phyloP scores from a whole-genome alignment of 2,329 filamentous ascomycete genomes.

The Penicillium sp. region DNA sequence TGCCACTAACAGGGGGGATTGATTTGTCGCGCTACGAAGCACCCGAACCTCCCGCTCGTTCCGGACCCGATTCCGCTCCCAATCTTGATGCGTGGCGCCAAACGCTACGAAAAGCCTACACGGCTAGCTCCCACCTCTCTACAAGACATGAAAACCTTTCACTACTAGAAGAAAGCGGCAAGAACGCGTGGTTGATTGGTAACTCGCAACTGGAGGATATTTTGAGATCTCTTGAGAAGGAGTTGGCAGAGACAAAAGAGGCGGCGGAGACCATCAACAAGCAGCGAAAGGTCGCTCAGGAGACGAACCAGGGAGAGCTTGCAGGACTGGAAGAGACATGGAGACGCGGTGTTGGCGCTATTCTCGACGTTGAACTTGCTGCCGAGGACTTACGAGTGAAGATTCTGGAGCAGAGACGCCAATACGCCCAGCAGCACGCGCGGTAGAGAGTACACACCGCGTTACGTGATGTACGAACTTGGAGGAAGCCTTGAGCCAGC shows the following conservation, averaged over 20 bases:
- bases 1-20: conserved; percentile 66
- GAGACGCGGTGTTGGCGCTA: conserved; percentile 75
- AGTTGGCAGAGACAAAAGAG: conserved; percentile 70
- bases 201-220: conserved; percentile 81
- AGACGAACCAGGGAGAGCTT: conserved; percentile 74
- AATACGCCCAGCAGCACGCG: conserved; percentile 41
- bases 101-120: conserved; percentile 61
- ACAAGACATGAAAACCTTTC: conserved; percentile 65
- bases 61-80: conserved; percentile 31
- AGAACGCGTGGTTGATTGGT: conserved; percentile 87
- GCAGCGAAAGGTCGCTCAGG: conserved; percentile 71
- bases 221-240: conserved; percentile 71
- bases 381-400: conserved; percentile 72
- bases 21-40: conserved; percentile 85
- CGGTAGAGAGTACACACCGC: conserved; percentile 24
- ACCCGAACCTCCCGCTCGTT: conserved; percentile 61
- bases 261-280: conserved; percentile 76
- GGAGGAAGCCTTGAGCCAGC: background rate
- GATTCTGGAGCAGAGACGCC: conserved; percentile 65
- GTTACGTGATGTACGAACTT: background rate
- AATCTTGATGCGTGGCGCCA: conserved; percentile 54
- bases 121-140: conserved; percentile 62
- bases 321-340: conserved; percentile 75
- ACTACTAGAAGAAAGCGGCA: conserved; percentile 80
- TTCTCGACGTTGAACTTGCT: conserved; percentile 86